These are phyloP conservation scores for Fusarium nelsonii DNA, from an alignment of 2,329 filamentous ascomycete genomes.

Conservation along the genomic window DNA sequence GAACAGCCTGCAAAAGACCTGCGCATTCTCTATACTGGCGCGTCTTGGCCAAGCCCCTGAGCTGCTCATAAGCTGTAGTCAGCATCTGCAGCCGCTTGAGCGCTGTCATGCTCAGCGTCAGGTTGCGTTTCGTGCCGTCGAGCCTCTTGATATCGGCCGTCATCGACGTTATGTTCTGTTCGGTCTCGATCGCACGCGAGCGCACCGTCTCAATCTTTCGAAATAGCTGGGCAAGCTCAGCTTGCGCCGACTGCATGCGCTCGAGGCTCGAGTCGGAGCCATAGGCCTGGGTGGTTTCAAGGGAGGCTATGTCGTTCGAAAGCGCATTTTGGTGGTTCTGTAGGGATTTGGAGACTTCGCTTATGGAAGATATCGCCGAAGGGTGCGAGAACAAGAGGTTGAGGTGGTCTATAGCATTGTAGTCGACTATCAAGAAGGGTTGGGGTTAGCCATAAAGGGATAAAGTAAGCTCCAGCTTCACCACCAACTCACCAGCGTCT, in stretches of 20 bases:
- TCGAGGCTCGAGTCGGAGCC: constrained; percentile 89
- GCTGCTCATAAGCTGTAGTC: constrained; percentile 98
- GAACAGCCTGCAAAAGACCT: constrained; percentile 90
- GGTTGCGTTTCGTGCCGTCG: constrained; percentile 95
- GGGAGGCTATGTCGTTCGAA: constrained; percentile 78
- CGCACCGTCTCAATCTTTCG: constrained; percentile 95
- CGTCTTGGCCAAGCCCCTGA: constrained; percentile 83
- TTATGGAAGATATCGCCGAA: constrained; percentile 82
- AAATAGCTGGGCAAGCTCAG: constrained; percentile 90
- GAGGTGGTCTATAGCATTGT: constrained; percentile 92
- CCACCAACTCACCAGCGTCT: constrained; percentile 57
- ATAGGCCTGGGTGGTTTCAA: constrained; percentile 83
- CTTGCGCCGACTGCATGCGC: constrained; percentile 91
- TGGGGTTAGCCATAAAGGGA: constrained; percentile 38
- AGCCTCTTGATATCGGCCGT: constrained; percentile 98
- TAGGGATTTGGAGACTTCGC: constrained; percentile 79
- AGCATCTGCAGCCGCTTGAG: constrained; percentile 98
- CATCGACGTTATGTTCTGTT: constrained; percentile 97
- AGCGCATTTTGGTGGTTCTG: constrained; percentile 84
- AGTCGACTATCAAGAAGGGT: constrained; percentile 68
- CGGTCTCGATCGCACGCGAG: constrained; percentile 88
- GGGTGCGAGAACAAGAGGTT: constrained; percentile 95
- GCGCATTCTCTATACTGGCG: constrained; percentile 96
- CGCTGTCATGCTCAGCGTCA: constrained; percentile 97
- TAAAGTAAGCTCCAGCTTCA: constrained; percentile 20